phyloP scores from a whole-genome alignment of 192 early-diverging fungal species.

The Umbelopsis sp. region DNA sequence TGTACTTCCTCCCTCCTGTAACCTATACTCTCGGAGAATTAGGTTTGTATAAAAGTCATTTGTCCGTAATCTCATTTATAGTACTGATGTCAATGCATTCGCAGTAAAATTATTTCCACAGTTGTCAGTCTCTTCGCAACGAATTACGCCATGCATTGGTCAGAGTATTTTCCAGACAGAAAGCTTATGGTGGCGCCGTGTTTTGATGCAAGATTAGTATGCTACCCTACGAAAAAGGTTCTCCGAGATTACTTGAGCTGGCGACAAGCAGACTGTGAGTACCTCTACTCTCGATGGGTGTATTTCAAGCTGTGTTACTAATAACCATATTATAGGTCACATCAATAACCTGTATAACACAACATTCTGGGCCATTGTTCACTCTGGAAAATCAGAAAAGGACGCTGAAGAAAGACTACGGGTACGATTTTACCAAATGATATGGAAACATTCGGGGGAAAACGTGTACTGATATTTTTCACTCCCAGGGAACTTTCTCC shows the following conservation, averaged over 20 bases:
- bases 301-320: neutral
- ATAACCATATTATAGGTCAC: slow-evolving; percentile 17
- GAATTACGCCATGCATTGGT: slow-evolving; percentile 85
- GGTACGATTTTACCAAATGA: slow-evolving; percentile 44
- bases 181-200: slow-evolving; percentile 77
- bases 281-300: neutral
- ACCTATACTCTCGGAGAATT: slow-evolving; percentile 74
- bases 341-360: slow-evolving; percentile 98
- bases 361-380: slow-evolving; percentile 88
- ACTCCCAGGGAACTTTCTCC: slow-evolving; percentile 77
- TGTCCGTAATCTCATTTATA: neutral
- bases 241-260: slow-evolving; percentile 93
- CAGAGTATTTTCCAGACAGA: slow-evolving; percentile 65
- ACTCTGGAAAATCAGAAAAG: slow-evolving; percentile 65
- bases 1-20: slow-evolving; percentile 63
- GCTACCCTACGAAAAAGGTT: slow-evolving; percentile 81
- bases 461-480: neutral
- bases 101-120: slow-evolving; percentile 79
- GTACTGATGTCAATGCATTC: neutral
- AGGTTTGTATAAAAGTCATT: slow-evolving; percentile 37
- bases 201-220: slow-evolving; percentile 90
- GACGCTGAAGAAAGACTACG: slow-evolving; percentile 77
- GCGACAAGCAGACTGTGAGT: slow-evolving; percentile 89
- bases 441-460: neutral
- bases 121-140: slow-evolving; percentile 87